Conservation (phyloP, 768 basidiomycete genomes). For the Suillus luteus region DNA sequence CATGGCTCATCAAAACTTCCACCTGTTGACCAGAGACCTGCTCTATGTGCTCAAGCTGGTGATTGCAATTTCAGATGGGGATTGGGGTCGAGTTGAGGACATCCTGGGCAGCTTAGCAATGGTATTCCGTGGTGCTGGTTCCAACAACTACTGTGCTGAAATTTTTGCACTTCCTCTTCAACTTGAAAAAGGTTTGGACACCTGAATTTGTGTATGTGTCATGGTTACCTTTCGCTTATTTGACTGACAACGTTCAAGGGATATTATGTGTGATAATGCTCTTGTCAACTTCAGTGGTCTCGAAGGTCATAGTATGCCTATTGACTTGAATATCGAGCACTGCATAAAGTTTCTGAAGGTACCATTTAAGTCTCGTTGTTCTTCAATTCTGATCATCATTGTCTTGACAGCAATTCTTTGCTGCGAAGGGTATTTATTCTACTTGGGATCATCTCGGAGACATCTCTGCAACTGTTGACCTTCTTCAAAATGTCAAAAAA, state of each 20-base stretch:
- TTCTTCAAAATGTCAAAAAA: conserved; percentile 33
- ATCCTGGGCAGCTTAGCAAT: conserved; percentile 19
- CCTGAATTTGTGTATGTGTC: conserved; percentile 32
- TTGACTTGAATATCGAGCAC: conserved; percentile 43
- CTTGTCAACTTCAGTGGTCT: conserved; percentile 36
- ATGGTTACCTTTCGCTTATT: not conserved
- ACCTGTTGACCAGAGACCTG: conserved; percentile 31
- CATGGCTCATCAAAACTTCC: conserved; percentile 25
- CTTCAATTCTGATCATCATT: too few species aligned
- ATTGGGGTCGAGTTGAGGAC: conserved; percentile 37
- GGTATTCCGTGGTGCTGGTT: conserved; percentile 23
- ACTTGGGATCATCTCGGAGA: conserved; percentile 36
- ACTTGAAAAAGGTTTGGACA: conserved; percentile 36
- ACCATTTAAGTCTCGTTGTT: too few species aligned
- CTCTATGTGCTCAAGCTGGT: conserved; percentile 34
- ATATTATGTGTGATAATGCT: conserved; percentile 35
- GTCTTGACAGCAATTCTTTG: too few species aligned
- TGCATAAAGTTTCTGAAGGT: conserved; percentile 38
- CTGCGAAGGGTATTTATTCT: conserved; percentile 30
- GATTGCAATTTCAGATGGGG: conserved; percentile 30
- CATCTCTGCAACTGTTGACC: conserved; percentile 31
- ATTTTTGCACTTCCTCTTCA: conserved; percentile 24
- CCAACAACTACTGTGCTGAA: conserved; percentile 24
- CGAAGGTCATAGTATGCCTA: conserved; percentile 36
- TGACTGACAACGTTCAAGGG: not conserved